These are phyloP conservation scores for Metarhizium guizhouense DNA, from an alignment of 2,329 filamentous ascomycete species.

Conservation along the genomic window DNA sequence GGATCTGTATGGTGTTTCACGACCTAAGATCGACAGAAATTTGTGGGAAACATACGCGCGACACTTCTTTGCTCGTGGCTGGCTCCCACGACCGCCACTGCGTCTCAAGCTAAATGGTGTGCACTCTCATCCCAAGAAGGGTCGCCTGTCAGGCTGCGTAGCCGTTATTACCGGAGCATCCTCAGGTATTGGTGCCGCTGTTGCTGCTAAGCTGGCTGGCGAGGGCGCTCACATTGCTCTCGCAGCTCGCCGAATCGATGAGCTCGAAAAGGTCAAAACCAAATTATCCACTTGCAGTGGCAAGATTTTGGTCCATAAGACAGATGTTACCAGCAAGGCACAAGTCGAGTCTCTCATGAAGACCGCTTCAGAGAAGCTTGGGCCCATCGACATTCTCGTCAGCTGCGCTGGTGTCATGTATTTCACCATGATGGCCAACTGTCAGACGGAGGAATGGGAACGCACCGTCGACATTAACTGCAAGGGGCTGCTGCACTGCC, in stretches of 20 bases:
- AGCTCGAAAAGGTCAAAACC: constrained; percentile 57
- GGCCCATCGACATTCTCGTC: constrained; percentile 69
- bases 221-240: constrained; percentile 67
- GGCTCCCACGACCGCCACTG: constrained; percentile 56
- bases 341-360: constrained; percentile 60
- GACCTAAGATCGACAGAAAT: constrained; percentile 59
- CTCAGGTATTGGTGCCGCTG: constrained; percentile 70
- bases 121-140: constrained; percentile 25
- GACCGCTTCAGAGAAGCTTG: constrained; percentile 51
- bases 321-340: constrained; percentile 59
- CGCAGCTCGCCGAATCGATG: constrained; percentile 61
- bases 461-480: constrained; percentile 79
- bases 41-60: constrained; percentile 72
- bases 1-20: constrained; percentile 40
- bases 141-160: constrained; percentile 58
- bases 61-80: constrained; percentile 72
- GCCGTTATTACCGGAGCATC: constrained; percentile 73
- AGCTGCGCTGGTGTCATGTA: constrained; percentile 82
- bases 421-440: constrained; percentile 79
- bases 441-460: constrained; percentile 66
- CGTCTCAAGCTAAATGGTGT: constrained; percentile 26
- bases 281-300: constrained; percentile 46
- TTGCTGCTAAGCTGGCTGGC: constrained; percentile 56
- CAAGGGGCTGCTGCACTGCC: constrained; percentile 69
- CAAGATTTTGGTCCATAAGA: constrained; percentile 60